phyloP scores from a whole-genome alignment of 306 rosid genomes.

The Corylus heterophylla region DNA sequence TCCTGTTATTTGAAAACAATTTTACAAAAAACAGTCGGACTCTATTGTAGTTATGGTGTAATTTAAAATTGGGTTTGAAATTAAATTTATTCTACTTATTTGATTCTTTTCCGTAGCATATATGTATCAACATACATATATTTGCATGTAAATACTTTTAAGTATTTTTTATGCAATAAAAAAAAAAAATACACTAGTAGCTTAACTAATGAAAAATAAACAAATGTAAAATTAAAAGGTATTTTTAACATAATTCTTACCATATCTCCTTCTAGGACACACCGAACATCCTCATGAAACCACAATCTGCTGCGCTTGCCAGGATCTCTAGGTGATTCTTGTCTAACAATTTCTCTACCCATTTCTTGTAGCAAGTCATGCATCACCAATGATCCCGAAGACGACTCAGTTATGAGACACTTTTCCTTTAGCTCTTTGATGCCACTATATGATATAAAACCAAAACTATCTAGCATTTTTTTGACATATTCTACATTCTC shows the following conservation, averaged over 20 bases:
- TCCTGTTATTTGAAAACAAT: too few species aligned
- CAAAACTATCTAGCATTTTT: slow-evolving; percentile 11
- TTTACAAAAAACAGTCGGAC: too few species aligned
- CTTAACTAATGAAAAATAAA: too few species aligned
- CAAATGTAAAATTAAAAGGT: too few species aligned
- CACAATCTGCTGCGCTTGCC: slow-evolving; percentile 32
- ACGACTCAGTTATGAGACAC: neutral
- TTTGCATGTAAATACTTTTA: too few species aligned
- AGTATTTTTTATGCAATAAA: too few species aligned
- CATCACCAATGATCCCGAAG: slow-evolving; percentile 7
- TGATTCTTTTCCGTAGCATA: too few species aligned
- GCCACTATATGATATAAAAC: slow-evolving; percentile 4
- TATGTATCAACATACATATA: too few species aligned
- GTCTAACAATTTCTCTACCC: slow-evolving; percentile 36
- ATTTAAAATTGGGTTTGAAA: too few species aligned
- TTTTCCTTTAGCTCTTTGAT: slow-evolving; percentile 22
- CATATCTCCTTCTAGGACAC: neutral
- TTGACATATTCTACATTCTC: neutral
- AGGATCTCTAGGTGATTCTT: slow-evolving; percentile 15
- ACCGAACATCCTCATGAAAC: slow-evolving; percentile 29
- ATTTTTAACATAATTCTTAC: neutral
- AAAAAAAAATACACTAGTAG: too few species aligned
- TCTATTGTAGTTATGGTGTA: too few species aligned
- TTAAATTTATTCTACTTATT: too few species aligned
- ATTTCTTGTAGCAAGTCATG: slow-evolving; percentile 44